A percentile compares a stretch with the other conserved stretches of the same genome.
These are phyloP conservation scores for Magnaporthales sp. DNA, from an alignment of 2,329 filamentous ascomycete species.

Conservation along the genomic window DNA sequence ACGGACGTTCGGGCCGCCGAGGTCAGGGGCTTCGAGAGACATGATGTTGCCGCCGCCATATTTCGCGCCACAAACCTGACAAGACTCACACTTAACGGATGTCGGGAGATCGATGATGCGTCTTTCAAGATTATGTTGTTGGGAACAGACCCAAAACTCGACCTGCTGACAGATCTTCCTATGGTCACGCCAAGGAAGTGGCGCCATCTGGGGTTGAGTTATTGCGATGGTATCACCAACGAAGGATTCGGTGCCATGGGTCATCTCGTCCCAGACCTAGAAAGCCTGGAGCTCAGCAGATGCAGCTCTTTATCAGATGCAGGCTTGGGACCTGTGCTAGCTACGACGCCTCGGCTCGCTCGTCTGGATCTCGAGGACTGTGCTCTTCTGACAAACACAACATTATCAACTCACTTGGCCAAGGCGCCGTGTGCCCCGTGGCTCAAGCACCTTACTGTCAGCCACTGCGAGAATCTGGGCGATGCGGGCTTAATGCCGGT, in stretches of 20 bases:
- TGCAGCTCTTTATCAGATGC: slow-evolving; percentile 67
- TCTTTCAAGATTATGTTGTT: slow-evolving; percentile 66
- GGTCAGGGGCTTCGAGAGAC: slow-evolving; percentile 68
- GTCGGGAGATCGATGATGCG: slow-evolving; percentile 68
- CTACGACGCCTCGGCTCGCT: slow-evolving; percentile 67
- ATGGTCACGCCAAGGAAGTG: slow-evolving; percentile 70
- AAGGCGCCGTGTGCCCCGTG: slow-evolving; percentile 63
- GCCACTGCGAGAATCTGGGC: slow-evolving; percentile 79
- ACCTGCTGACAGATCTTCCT: slow-evolving; percentile 68
- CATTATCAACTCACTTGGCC: slow-evolving; percentile 65
- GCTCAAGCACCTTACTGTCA: slow-evolving; percentile 76
- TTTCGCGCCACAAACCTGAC: slow-evolving; percentile 78
- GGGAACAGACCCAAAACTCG: slow-evolving; percentile 67
- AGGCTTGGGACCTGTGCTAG: slow-evolving; percentile 63
- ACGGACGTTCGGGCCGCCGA: slow-evolving; percentile 77
- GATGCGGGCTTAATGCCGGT: slow-evolving; percentile 79
- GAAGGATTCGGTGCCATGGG: slow-evolving; percentile 62
- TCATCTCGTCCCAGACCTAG: slow-evolving; percentile 66
- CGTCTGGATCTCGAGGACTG: slow-evolving; percentile 89
- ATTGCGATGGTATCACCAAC: slow-evolving; percentile 67
- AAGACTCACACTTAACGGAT: slow-evolving; percentile 72
- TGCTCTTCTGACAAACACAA: slow-evolving; percentile 62
- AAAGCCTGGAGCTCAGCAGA: slow-evolving; percentile 76
- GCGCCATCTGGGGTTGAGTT: slow-evolving; percentile 76
- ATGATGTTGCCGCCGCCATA: slow-evolving; percentile 62